Percentiles rank a stretch among this genome's conserved stretches.
These are phyloP conservation scores for Paecilomyces sp. DNA, from an alignment of 2,329 filamentous ascomycete genomes.

Conservation along the genomic window DNA sequence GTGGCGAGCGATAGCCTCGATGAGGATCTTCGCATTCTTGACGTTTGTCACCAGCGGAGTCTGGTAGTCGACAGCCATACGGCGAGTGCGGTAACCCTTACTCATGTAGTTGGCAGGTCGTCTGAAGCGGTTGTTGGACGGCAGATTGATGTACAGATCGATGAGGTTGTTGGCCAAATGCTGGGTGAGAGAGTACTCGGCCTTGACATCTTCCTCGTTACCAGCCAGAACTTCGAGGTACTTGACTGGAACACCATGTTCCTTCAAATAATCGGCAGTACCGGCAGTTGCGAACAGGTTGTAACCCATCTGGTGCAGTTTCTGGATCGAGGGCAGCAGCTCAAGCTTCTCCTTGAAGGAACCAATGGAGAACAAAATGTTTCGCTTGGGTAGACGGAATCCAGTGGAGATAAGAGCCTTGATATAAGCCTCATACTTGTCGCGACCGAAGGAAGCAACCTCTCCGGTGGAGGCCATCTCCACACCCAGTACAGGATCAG, in stretches of 20 bases:
- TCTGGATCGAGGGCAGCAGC: conserved; percentile 86
- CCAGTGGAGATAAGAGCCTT: conserved; percentile 94
- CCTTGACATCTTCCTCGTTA: conserved; percentile 75
- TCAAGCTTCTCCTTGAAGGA: conserved; percentile 98
- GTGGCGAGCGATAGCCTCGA: conserved; percentile 87
- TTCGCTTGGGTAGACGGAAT: conserved; percentile 92
- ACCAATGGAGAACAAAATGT: conserved; percentile 90
- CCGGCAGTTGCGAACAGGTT: conserved; percentile 94
- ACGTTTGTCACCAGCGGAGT: conserved; percentile 96
- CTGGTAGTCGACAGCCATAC: conserved; percentile 98
- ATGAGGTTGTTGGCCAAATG: conserved; percentile 97
- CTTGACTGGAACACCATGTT: conserved; percentile 85
- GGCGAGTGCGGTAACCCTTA: conserved; percentile 90
- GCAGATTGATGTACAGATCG: conserved; percentile 97
- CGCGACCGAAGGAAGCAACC: conserved; percentile 89
- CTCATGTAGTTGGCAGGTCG: conserved; percentile 97
- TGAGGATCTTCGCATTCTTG: conserved; percentile 96
- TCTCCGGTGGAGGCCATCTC: conserved; percentile 99
- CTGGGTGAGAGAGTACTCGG: conserved; percentile 94
- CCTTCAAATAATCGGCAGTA: conserved; percentile 92
- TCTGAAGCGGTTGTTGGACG: conserved; percentile 96
- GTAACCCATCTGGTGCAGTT: conserved; percentile 84
- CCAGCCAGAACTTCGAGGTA: conserved; percentile 82
- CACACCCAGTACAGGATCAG: conserved; percentile 91
- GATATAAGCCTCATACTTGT: conserved; percentile 96